phyloP scores from a whole-genome alignment of 352 stramenopile genomes.

The Pythium myriotylum region DNA sequence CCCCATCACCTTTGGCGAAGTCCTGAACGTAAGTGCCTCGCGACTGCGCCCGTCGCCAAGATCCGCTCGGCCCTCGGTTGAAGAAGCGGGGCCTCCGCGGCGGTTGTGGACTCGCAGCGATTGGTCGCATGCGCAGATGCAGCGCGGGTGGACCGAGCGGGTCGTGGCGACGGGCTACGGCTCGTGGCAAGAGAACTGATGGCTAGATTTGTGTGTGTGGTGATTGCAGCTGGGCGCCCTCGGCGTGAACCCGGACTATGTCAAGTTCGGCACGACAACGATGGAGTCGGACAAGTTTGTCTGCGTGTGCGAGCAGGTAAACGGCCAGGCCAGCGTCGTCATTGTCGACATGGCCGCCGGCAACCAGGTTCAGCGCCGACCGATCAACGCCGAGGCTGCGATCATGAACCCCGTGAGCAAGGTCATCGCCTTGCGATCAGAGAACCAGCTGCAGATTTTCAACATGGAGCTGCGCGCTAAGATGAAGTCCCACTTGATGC shows the following conservation, averaged over 20 bases:
- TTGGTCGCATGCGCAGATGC: too few relatives aligned
- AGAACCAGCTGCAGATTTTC: conserved; percentile 99
- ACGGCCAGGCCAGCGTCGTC: conserved; percentile 88
- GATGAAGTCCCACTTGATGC: conserved; percentile 96
- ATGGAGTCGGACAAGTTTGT: conserved; percentile 99
- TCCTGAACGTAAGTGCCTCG: conserved; percentile 81
- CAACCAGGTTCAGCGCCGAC: conserved; percentile 90
- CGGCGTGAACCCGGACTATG: conserved; percentile 90
- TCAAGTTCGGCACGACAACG: conserved; percentile 93
- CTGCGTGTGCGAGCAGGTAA: conserved; percentile 92
- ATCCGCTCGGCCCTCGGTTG: neutral
- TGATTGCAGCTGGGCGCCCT: conserved; percentile 76
- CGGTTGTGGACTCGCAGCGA: too few relatives aligned
- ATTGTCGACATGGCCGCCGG: conserved; percentile 92
- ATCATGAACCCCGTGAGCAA: conserved; percentile 99
- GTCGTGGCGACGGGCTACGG: too few relatives aligned
- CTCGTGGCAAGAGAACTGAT: conserved; percentile 18
- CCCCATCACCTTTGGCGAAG: conserved; percentile 89
- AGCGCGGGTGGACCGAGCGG: too few relatives aligned
- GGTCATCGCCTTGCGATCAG: conserved; percentile 84
- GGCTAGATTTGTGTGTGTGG: conserved; percentile 11
- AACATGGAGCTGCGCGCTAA: conserved; percentile 99
- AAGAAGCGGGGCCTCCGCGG: too few relatives aligned
- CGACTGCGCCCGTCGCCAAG: neutral
- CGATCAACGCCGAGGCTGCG: conserved; percentile 98